Evolutionary conservation across 2,329 filamentous ascomycete genomes (phyloP).

Genomic region (Aspergillaceae sp.): DNA sequence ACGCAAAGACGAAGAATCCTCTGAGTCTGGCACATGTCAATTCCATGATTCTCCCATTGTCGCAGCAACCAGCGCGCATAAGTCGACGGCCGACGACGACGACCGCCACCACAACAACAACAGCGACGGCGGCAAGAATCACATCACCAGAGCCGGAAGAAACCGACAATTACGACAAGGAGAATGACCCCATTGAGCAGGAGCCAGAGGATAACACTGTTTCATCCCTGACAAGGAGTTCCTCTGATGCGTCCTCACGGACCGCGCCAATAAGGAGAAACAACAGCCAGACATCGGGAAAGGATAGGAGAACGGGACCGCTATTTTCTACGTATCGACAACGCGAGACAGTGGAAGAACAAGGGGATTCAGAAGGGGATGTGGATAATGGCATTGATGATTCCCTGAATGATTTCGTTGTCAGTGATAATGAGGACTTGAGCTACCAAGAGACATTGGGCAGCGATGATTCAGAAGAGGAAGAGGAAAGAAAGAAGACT

Average conservation of each 20-base stretch:
- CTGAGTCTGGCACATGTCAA: slow-evolving; percentile 26
- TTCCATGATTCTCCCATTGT: slow-evolving; percentile 23
- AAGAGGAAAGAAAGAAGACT: slow-evolving; percentile 14
- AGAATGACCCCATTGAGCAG: slow-evolving; percentile 25
- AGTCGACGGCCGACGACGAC: no score
- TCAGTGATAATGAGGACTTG: slow-evolving; percentile 32
- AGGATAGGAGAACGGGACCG: slow-evolving; percentile 5
- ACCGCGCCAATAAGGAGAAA: slow-evolving; percentile 13
- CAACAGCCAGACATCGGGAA: slow-evolving; percentile 3
- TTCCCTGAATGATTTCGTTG: slow-evolving; percentile 34
- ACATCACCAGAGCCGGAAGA: slow-evolving; percentile 14
- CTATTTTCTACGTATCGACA: slow-evolving; percentile 13
- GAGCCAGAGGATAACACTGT: slow-evolving; percentile 1
- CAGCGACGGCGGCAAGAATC: no score
- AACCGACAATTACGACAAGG: slow-evolving; percentile 26
- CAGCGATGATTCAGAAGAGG: slow-evolving; percentile 13
- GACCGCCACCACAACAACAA: no score
- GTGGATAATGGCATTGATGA: slow-evolving; percentile 19
- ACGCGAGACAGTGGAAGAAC: slow-evolving; percentile 2
- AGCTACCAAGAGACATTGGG: slow-evolving; percentile 27
- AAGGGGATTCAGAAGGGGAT: slow-evolving; percentile 14
- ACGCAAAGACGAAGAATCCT: slow-evolving; percentile 15
- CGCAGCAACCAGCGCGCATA: slow-evolving; percentile 10
- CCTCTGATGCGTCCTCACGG: slow-evolving; percentile 12
- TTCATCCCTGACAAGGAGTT: slow-evolving; percentile 11